These are phyloP conservation scores for Cymbopogon citratus DNA, from an alignment of 176 grass and related monocot species.

Conservation along the genomic window DNA sequence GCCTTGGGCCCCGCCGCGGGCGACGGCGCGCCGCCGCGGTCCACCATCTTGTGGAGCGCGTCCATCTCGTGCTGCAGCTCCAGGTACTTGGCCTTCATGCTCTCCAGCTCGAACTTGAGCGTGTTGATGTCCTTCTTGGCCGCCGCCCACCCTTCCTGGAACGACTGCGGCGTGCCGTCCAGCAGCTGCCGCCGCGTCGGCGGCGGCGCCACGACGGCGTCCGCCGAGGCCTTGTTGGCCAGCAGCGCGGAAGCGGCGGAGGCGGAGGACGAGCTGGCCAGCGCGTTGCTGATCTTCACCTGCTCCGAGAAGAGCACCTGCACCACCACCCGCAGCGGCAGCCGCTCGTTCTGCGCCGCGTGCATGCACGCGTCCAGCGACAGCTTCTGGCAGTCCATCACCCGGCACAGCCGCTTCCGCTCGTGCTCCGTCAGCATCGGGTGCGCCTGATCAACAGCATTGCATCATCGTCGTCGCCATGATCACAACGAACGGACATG, in stretches of 20 bases:
- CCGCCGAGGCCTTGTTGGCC: neutral
- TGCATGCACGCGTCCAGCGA: conserved; percentile 98
- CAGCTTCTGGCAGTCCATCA: conserved; percentile 99
- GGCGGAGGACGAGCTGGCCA: conserved; percentile 39
- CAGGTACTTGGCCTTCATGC: conserved; percentile 95
- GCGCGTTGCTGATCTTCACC: conserved; percentile 90
- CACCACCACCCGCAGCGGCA: conserved; percentile 93
- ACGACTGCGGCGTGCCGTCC: conserved; percentile 89
- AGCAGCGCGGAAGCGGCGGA: neutral
- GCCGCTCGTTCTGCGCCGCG: conserved; percentile 92
- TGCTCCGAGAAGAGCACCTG: conserved; percentile 99
- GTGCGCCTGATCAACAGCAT: conserved; percentile 66
- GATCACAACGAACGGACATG: too few relatives aligned
- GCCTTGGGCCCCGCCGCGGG: neutral
- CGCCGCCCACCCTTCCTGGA: conserved; percentile 91
- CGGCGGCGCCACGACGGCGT: neutral
- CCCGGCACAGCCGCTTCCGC: conserved; percentile 79
- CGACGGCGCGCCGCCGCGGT: conserved; percentile 31
- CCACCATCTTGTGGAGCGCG: conserved; percentile 67
- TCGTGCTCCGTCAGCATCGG: conserved; percentile 88
- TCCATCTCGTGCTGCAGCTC: conserved; percentile 97
- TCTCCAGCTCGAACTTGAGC: conserved; percentile 98
- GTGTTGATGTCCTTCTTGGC: conserved; percentile 99
- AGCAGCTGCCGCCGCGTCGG: conserved; percentile 70
- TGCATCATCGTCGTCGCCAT: too few relatives aligned